Evolutionary conservation across 208 protist species (phyloP).

Genomic region (Trypanosoma congolense): DNA sequence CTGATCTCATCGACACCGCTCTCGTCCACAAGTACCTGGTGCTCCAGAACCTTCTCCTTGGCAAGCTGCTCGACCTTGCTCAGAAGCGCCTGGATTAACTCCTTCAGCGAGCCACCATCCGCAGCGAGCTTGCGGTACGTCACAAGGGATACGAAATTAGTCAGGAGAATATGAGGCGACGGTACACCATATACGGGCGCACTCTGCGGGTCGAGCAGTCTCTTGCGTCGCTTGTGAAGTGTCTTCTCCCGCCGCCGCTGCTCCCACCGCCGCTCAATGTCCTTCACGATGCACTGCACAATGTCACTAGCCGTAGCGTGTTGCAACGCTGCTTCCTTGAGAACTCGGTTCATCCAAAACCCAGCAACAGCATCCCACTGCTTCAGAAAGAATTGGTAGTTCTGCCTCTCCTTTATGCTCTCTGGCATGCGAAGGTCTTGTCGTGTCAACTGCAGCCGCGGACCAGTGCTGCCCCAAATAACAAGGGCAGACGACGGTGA

Average conservation of each 20-base stretch:
- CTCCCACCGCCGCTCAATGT: constrained; percentile 67
- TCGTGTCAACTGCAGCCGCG: constrained; percentile 57
- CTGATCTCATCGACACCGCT: neutral
- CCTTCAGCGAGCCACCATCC: constrained; percentile 16
- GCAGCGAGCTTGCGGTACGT: constrained; percentile 15
- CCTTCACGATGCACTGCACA: constrained; percentile 43
- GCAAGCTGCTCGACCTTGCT: constrained; percentile 32
- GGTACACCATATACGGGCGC: constrained; percentile 41
- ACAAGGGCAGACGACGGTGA: constrained; percentile 40
- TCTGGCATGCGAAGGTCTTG: constrained; percentile 72
- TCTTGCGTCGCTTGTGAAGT: constrained; percentile 63
- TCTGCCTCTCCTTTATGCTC: constrained; percentile 29
- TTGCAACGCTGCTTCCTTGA: constrained; percentile 65
- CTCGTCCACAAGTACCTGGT: constrained; percentile 45
- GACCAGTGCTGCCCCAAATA: constrained; percentile 73
- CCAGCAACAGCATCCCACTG: constrained; percentile 67
- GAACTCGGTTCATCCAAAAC: constrained; percentile 76
- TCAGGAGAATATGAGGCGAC: constrained; percentile 46
- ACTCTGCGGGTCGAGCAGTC: constrained; percentile 27
- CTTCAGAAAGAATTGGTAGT: constrained; percentile 70
- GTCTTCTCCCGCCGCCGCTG: constrained; percentile 38
- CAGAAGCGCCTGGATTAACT: constrained; percentile 31
- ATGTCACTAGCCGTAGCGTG: constrained; percentile 48
- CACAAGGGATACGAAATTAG: constrained; percentile 43
- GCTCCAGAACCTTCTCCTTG: constrained; percentile 27